Percentiles rank a stretch among this genome's conserved stretches.
phyloP scores from a whole-genome alignment of 441 rosid species.

The Bruguiera hainesii region DNA sequence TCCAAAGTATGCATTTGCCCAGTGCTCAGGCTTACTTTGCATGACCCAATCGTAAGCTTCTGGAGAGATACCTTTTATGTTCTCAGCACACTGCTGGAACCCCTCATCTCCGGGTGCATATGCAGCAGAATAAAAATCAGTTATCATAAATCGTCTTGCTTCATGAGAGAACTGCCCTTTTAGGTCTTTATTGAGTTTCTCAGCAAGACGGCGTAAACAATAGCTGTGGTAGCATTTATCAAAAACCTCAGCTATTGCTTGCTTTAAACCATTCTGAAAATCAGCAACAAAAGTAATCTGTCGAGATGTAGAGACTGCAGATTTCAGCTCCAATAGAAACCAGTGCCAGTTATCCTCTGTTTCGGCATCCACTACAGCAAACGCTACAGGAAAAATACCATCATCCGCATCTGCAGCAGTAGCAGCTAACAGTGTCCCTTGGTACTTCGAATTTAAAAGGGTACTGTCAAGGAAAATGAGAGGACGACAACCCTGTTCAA shows the following conservation, averaged over 20 bases:
- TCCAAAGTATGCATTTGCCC: conserved; percentile 39
- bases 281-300: conserved; percentile 28
- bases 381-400: conserved; percentile 27
- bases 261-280: conserved; percentile 24
- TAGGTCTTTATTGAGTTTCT: conserved; percentile 24
- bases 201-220: conserved; percentile 27
- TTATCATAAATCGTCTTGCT: conserved; percentile 31
- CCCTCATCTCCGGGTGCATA: conserved; percentile 25
- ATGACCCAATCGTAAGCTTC: conserved; percentile 42
- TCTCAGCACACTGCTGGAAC: conserved; percentile 26
- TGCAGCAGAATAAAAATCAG: conserved; percentile 28
- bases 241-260: conserved; percentile 20
- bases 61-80: conserved; percentile 37
- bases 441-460: conserved; percentile 27
- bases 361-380: conserved; percentile 23
- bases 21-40: conserved; percentile 40
- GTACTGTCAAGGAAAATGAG: conserved; percentile 25
- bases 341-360: conserved; percentile 27
- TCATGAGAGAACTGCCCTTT: conserved; percentile 30
- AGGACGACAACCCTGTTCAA: conserved; percentile 26
- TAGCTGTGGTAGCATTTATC: conserved; percentile 23
- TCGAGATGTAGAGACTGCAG: conserved; percentile 16
- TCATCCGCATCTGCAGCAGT: conserved; percentile 23
- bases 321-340: conserved; percentile 22
- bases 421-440: conserved; percentile 23